Evolutionary conservation across 1,284 basidiomycete species (phyloP).

Genomic region (Phellopilus nigrolimitatus): DNA sequence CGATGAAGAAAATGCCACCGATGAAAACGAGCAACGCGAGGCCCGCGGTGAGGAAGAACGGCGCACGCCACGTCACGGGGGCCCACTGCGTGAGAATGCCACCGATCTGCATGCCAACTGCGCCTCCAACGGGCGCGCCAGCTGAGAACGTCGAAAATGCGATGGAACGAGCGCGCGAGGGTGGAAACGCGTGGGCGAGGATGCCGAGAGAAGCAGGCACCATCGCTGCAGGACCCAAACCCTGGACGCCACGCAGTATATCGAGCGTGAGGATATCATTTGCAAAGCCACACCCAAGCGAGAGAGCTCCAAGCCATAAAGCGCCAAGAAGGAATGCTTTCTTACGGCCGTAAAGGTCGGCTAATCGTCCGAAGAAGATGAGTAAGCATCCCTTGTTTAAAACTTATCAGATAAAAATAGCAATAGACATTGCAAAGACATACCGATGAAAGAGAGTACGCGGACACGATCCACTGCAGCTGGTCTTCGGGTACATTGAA

Average conservation of each 20-base stretch:
- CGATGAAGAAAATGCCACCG: slow-evolving; percentile 50
- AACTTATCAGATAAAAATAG: slow-evolving; percentile 6
- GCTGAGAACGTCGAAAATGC: slow-evolving; percentile 77
- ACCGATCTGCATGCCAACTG: slow-evolving; percentile 63
- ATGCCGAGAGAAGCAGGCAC: slow-evolving; percentile 76
- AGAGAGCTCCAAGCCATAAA: slow-evolving; percentile 40
- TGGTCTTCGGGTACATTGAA: slow-evolving; percentile 43
- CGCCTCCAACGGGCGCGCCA: slow-evolving; percentile 76
- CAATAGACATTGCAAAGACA: slow-evolving; percentile 32
- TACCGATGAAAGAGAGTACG: slow-evolving; percentile 33
- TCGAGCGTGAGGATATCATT: slow-evolving; percentile 42
- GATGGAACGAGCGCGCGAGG: slow-evolving; percentile 56
- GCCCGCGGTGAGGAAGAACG: slow-evolving; percentile 53
- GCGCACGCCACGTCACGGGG: slow-evolving; percentile 54
- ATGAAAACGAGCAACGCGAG: slow-evolving; percentile 46
- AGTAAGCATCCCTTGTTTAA: slow-evolving; percentile 62
- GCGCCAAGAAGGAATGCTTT: slow-evolving; percentile 54
- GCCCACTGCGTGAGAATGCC: slow-evolving; percentile 69
- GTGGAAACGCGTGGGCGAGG: slow-evolving; percentile 70
- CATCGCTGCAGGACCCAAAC: slow-evolving; percentile 62
- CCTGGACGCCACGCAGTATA: slow-evolving; percentile 66
- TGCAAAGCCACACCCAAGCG: slow-evolving; percentile 52
- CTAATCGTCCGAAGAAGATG: slow-evolving; percentile 63
- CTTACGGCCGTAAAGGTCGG: slow-evolving; percentile 71
- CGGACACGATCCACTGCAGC: slow-evolving; percentile 62